Percentiles rank a stretch among this genome's conserved stretches.
phyloP scores from a whole-genome alignment of 768 basidiomycete genomes.

The Lactarius akahatsu region DNA sequence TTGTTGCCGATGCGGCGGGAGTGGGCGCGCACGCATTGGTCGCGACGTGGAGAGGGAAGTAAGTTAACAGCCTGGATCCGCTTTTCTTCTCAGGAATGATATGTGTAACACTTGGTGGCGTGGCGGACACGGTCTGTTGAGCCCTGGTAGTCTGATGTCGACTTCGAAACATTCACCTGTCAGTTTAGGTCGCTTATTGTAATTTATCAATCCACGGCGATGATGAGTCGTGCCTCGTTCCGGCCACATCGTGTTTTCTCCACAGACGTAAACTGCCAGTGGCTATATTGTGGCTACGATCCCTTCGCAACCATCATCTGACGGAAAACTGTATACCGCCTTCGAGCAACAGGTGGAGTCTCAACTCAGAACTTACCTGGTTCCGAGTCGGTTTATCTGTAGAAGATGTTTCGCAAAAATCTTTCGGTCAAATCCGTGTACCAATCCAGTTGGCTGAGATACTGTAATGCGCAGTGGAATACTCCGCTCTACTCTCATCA shows the following conservation, averaged over 20 bases:
- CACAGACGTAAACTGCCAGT: not conserved
- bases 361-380: no score
- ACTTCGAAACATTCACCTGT: not conserved
- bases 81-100: not conserved
- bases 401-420: not conserved
- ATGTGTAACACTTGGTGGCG: no score
- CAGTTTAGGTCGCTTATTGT: not conserved
- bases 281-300: not conserved
- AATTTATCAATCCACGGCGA: not conserved
- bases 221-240: not conserved
- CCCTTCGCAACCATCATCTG: not conserved
- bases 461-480: not conserved
- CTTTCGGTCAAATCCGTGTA: no score
- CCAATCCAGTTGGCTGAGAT: not conserved
- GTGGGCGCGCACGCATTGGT: constrained; percentile 63
- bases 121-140: not conserved
- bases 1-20: constrained; percentile 67
- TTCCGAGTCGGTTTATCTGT: not conserved
- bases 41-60: constrained; percentile 21
- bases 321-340: not conserved
- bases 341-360: no score
- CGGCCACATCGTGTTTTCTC: not conserved
- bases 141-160: not conserved
- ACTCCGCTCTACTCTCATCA: not conserved
- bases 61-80: not conserved